These are phyloP conservation scores for Colletotrichum liaoningense DNA, from an alignment of 2,329 filamentous ascomycete species.

Conservation along the genomic window DNA sequence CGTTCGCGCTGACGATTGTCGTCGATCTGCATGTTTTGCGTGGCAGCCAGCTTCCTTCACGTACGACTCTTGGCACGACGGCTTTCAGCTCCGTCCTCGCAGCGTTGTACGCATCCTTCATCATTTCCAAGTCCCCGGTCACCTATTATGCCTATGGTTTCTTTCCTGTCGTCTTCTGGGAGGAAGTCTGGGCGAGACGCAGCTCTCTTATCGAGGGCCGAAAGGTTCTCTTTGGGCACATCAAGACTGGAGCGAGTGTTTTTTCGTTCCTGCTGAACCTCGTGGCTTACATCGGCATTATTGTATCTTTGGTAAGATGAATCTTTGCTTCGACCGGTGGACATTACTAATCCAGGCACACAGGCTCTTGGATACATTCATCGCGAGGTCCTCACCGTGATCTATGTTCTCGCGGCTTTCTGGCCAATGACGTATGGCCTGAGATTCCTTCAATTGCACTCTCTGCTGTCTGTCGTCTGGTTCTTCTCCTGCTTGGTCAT, in stretches of 20 bases:
- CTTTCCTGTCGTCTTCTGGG: constrained; percentile 97
- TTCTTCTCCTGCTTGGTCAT: constrained; percentile 80
- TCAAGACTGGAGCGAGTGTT: constrained; percentile 69
- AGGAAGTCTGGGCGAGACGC: constrained; percentile 87
- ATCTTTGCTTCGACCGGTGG: neutral
- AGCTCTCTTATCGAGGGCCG: constrained; percentile 75
- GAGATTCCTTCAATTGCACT: constrained; percentile 76
- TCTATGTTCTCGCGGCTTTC: constrained; percentile 79
- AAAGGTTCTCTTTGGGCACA: constrained; percentile 75
- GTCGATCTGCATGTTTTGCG: constrained; percentile 89
- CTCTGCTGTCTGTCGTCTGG: constrained; percentile 77
- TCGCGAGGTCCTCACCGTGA: constrained; percentile 84
- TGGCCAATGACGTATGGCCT: constrained; percentile 84
- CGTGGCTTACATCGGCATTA: constrained; percentile 76
- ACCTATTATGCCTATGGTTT: constrained; percentile 93
- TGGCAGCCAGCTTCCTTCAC: constrained; percentile 71
- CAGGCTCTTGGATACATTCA: constrained; percentile 93
- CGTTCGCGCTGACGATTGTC: constrained; percentile 89
- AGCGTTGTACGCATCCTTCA: constrained; percentile 81
- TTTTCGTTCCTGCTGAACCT: constrained; percentile 72
- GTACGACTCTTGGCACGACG: constrained; percentile 68
- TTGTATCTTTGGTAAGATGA: constrained; percentile 78
- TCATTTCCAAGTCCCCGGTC: constrained; percentile 80
- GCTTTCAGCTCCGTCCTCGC: constrained; percentile 83
- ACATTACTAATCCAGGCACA: constrained; percentile 34